Evolutionary conservation across 2,329 filamentous ascomycete genomes (phyloP), one percentile per base, ranked within the genome.

Genomic region (Lachnum nothofagi): DNA sequence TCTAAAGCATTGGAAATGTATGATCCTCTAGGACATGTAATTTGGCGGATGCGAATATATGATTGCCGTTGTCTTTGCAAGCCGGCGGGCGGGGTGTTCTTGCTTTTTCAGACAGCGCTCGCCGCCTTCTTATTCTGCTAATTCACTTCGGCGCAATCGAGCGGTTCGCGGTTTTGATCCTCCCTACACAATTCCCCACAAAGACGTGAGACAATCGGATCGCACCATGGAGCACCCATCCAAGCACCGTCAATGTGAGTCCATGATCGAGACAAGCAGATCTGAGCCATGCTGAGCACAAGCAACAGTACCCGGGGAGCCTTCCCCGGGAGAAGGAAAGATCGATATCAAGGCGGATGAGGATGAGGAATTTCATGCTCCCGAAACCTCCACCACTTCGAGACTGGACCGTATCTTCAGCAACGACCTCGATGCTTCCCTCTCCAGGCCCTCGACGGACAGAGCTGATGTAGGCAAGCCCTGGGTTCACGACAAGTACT

Each of bases 401-500:
- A 47, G 45, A 27, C 20, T 47, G 38, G 45, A 47, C 22, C 9
- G 24, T 8, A 22, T 47, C 5, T 47, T 47, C 22, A 42, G 38
- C n/a, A 14, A 19, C n/a, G 22, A 16, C 2, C 5, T 25, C 8
- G 38, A 24, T 24, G 3, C 3, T 40, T 24, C 19, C 20, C 16
- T 6, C 19, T 10, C 7, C 14, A 35, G 12, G 27, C 3, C 19
- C 14, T 10, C 8, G 9, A 12, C 22, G 10, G 16, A 10, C 4
- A 25, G n/a, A n/a, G 33, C 19, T 19, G 20, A 22, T 35, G 14
- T 16, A 19, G 29, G 29, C 5, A 17, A 29, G 10, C 3, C 19
- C 4, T 47, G 45, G 45, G 22, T 42, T 9, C 45, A 42, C 20
- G 45, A 47, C 38, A 42, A 35, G 29, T 47, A 38, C 22, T 17